Evolutionary conservation across 176 grass and related monocot genomes (phyloP).

Genomic region (Rhynchospora pubera): DNA sequence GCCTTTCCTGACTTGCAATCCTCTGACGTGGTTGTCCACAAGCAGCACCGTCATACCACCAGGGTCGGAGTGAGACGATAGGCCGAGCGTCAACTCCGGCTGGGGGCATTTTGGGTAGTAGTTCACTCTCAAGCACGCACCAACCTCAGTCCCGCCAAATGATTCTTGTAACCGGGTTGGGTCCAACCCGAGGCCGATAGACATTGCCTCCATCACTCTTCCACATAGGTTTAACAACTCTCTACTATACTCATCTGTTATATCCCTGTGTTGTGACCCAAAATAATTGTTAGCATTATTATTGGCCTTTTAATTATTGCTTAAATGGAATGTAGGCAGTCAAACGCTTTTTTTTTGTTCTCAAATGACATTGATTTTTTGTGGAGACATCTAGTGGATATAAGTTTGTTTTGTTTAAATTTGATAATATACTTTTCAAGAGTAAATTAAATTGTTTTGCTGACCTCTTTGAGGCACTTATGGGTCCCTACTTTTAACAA

Average conservation of each 20-base stretch:
- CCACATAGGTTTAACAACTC: conserved; percentile 45
- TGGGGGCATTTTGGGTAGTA: conserved; percentile 50
- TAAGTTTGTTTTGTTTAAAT: neutral
- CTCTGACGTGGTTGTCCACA: conserved; percentile 51
- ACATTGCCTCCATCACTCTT: conserved; percentile 43
- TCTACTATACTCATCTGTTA: conserved; percentile 47
- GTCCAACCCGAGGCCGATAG: conserved; percentile 30
- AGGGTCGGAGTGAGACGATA: conserved; percentile 81
- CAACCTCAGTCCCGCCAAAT: conserved; percentile 44
- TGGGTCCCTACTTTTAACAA: too few species aligned
- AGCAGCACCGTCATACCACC: conserved; percentile 79
- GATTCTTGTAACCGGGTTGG: conserved; percentile 29
- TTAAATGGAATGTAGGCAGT: neutral
- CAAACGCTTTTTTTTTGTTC: neutral
- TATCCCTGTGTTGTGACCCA: conserved; percentile 28
- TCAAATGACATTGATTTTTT: neutral
- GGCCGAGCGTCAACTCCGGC: conserved; percentile 39
- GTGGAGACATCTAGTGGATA: neutral
- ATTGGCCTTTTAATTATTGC: too few species aligned
- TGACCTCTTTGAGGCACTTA: neutral
- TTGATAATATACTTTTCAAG: neutral
- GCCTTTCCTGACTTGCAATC: conserved; percentile 51
- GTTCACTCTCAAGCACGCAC: conserved; percentile 53
- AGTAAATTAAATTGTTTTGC: neutral
- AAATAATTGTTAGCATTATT: neutral